Evolutionary conservation across 345 rosid genomes (phyloP).

Genomic region (Acer negundo): DNA sequence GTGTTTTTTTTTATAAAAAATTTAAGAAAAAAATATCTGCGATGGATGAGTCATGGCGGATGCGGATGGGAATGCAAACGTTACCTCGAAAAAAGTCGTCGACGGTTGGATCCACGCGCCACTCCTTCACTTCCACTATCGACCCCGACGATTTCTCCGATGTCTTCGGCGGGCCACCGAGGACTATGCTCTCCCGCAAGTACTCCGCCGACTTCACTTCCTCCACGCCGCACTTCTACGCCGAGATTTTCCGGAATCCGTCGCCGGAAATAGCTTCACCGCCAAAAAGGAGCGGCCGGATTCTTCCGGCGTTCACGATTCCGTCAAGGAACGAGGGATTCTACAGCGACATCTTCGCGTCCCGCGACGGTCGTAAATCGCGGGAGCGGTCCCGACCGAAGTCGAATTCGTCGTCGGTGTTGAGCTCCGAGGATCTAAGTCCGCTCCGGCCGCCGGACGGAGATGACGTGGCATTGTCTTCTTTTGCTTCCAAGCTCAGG

Average conservation of each 20-base stretch:
- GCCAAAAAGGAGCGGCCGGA: slow-evolving; percentile 45
- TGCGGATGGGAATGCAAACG: slow-evolving; percentile 58
- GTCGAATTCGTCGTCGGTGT: slow-evolving; percentile 70
- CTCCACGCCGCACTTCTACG: slow-evolving; percentile 47
- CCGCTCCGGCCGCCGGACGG: slow-evolving; percentile 62
- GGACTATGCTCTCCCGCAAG: slow-evolving; percentile 59
- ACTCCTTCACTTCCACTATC: slow-evolving; percentile 26
- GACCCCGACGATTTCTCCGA: slow-evolving; percentile 73
- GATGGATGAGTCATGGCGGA: slow-evolving; percentile 91
- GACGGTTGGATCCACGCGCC: slow-evolving; percentile 20
- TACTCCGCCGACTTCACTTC: slow-evolving; percentile 58
- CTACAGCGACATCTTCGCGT: slow-evolving; percentile 66
- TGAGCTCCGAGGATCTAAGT: slow-evolving; percentile 81
- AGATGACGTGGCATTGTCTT: slow-evolving; percentile 67
- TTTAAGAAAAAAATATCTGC: too few species aligned
- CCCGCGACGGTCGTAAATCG: slow-evolving; percentile 38
- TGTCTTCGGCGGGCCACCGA: slow-evolving; percentile 93
- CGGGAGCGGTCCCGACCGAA: slow-evolving; percentile 59
- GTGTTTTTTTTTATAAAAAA: too few species aligned
- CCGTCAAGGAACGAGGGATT: slow-evolving; percentile 57
- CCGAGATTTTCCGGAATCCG: slow-evolving; percentile 56
- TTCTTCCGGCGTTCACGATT: slow-evolving; percentile 66
- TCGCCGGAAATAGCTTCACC: slow-evolving; percentile 38
- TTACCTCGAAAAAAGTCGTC: neutral
- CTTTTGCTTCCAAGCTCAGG: slow-evolving; percentile 90